Evolutionary conservation across 2,329 filamentous ascomycete species (phyloP), one percentile per base, ranked within the genome.

Genomic region (Knoxdaviesia capensis): DNA sequence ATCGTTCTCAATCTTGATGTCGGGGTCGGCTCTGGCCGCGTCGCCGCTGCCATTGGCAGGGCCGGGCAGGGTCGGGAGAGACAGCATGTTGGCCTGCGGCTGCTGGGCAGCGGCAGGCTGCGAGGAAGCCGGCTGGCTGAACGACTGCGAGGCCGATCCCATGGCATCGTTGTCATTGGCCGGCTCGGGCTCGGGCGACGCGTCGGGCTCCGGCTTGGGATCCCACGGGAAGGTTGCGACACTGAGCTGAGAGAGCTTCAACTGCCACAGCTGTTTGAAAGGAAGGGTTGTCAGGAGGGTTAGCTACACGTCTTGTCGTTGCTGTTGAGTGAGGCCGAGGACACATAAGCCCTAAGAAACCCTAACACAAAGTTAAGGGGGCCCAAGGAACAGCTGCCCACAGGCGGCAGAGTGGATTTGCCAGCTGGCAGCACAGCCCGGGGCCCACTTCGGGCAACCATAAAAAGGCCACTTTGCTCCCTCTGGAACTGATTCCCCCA

Each of bases 161-260:
- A 20, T 20, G 20, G 20, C 20, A 20, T 2, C 20, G 20, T 20
- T 20, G 20, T 20, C 20, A 20, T 40, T 43, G 6, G 36, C 31
- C 30, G 43, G 34, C 31, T 46, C 44, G 31, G 44, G 20, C 33
- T 38, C 39, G 7, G 42, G 20, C 11, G 39, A 31, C 28, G 36
- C 38, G 2, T 46, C 44, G 6, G 44, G 44, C 28, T 46, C 44
- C 7, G 44, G 36, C 55, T 81, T 78, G 37, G 90, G 88, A 56
- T 98, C 90, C 90, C 90, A 98, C 7, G 90, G 88, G 57, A 96
- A 94, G 44, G 74, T 67, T 45, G 90, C 90, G 47, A 96, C 80
- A 49, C 80, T 76, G 49, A 92, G 76, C 50, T 77, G 75, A 1
- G 87, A 81, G 34, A 98, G 70, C 61, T 92, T 94, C 52, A 78